Evolutionary conservation across 108 stramenopile genomes (phyloP).

Genomic region (Epithemia pelagica): DNA sequence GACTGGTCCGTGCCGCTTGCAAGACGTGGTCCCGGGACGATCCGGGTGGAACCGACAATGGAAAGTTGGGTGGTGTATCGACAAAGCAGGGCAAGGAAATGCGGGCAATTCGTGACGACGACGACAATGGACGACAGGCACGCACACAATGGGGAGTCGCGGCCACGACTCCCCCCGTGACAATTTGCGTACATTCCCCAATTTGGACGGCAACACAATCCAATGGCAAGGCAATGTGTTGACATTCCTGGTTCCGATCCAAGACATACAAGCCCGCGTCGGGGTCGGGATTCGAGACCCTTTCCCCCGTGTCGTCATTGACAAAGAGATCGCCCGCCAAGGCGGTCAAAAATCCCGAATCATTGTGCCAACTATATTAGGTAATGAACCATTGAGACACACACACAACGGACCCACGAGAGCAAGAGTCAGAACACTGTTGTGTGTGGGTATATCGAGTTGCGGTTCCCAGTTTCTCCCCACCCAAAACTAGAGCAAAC

Average conservation of each 20-base stretch:
- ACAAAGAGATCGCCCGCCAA: conserved; percentile 85
- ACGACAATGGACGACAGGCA: conserved; percentile 26
- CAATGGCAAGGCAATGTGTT: conserved; percentile 59
- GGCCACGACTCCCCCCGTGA: conserved; percentile 76
- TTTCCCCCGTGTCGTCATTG: conserved; percentile 54
- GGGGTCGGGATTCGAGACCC: conserved; percentile 44
- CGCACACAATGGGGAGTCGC: conserved; percentile 92
- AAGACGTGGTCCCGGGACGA: conserved; percentile 38
- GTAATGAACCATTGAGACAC: too few species aligned
- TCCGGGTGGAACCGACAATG: conserved; percentile 50
- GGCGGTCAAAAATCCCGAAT: conserved; percentile 87
- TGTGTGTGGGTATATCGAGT: too few species aligned
- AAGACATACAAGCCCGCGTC: conserved; percentile 77
- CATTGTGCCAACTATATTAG: conserved; percentile 93
- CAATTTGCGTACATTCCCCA: conserved; percentile 88
- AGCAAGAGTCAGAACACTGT: too few species aligned
- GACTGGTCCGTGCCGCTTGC: conserved; percentile 23
- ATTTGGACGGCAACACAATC: conserved; percentile 93
- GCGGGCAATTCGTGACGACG: conserved; percentile 35
- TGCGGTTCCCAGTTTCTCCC: too few species aligned
- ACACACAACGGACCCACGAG: too few species aligned
- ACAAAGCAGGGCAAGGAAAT: conserved; percentile 81
- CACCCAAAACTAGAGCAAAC: too few species aligned
- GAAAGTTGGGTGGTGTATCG: conserved; percentile 70
- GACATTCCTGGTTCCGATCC: conserved; percentile 47